Conservation (phyloP, 2,329 filamentous ascomycete species). For the Epichloe bromicola region DNA sequence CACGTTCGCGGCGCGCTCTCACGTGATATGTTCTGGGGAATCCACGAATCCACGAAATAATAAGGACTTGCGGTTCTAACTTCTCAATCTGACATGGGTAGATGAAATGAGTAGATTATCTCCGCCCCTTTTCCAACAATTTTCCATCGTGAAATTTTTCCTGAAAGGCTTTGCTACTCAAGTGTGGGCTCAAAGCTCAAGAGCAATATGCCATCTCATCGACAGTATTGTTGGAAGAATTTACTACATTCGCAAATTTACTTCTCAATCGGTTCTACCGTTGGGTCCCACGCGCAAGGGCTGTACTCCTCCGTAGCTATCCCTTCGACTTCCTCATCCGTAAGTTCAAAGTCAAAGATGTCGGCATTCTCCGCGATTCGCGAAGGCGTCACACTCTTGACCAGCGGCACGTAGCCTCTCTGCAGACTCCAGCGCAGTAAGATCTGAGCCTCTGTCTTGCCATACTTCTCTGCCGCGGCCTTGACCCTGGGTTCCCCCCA, state of each 20-base stretch:
- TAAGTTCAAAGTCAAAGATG: slow-evolving; percentile 42
- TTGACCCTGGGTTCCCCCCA: slow-evolving; percentile 56
- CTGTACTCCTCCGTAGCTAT: slow-evolving; percentile 38
- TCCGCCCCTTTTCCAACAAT: no score
- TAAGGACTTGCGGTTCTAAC: no score
- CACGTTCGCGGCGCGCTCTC: background rate
- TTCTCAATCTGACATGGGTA: no score
- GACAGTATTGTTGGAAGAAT: no score
- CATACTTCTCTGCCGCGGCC: slow-evolving; percentile 56
- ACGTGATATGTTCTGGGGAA: background rate
- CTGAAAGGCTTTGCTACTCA: no score
- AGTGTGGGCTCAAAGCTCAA: no score
- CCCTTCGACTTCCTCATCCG: slow-evolving; percentile 36
- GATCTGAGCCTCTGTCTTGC: slow-evolving; percentile 62
- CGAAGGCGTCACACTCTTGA: slow-evolving; percentile 58
- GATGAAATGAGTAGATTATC: no score
- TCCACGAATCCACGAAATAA: no score
- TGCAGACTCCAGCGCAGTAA: slow-evolving; percentile 73
- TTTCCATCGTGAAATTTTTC: no score
- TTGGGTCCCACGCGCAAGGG: slow-evolving; percentile 45
- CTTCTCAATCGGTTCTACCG: slow-evolving; percentile 31
- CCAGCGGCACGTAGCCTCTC: slow-evolving; percentile 59
- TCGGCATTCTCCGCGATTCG: slow-evolving; percentile 52
- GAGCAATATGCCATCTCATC: no score
- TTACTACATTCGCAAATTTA: slow-evolving; percentile 6